Conservation (phyloP, 768 basidiomycete species). For the Suillus lakei region DNA sequence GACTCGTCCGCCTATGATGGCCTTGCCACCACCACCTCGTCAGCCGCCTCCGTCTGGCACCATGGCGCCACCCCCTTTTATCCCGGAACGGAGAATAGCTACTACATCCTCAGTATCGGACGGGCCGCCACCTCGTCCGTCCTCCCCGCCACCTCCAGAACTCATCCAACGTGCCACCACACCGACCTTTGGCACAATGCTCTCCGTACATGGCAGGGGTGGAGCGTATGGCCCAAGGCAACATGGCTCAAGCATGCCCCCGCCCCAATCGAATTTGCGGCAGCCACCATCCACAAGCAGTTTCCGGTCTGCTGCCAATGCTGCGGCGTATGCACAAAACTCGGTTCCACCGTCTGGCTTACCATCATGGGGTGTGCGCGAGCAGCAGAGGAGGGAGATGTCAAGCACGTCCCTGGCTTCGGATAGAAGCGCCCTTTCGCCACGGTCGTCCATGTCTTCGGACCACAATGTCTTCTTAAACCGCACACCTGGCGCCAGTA, state of each 20-base stretch:
- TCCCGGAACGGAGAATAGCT: constrained; percentile 68
- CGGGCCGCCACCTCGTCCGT: constrained; percentile 82
- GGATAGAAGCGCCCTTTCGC: constrained; percentile 69
- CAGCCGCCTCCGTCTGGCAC: constrained; percentile 70
- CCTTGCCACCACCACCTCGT: constrained; percentile 78
- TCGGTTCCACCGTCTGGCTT: constrained; percentile 47
- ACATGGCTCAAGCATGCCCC: constrained; percentile 79
- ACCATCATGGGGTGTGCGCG: constrained; percentile 54
- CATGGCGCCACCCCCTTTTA: constrained; percentile 78
- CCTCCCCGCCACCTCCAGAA: constrained; percentile 91
- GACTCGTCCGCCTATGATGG: constrained; percentile 84
- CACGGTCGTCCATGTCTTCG: constrained; percentile 83
- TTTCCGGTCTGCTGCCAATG: constrained; percentile 76
- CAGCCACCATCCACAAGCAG: constrained; percentile 81
- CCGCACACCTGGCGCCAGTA: constrained; percentile 39
- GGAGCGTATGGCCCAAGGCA: constrained; percentile 54
- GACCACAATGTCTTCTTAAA: constrained; percentile 61
- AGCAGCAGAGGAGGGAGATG: constrained; percentile 58
- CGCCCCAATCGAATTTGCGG: constrained; percentile 66
- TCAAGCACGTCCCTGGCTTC: constrained; percentile 76
- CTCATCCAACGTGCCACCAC: constrained; percentile 92
- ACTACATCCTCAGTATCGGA: constrained; percentile 53
- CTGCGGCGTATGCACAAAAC: constrained; percentile 54
- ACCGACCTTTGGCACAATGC: constrained; percentile 71
- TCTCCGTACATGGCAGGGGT: constrained; percentile 57